A percentile compares a stretch with the other conserved stretches of the same genome.
These are phyloP conservation scores for Cryptosporidium felis DNA, from an alignment of 169 alveolate species.

Conservation along the genomic window DNA sequence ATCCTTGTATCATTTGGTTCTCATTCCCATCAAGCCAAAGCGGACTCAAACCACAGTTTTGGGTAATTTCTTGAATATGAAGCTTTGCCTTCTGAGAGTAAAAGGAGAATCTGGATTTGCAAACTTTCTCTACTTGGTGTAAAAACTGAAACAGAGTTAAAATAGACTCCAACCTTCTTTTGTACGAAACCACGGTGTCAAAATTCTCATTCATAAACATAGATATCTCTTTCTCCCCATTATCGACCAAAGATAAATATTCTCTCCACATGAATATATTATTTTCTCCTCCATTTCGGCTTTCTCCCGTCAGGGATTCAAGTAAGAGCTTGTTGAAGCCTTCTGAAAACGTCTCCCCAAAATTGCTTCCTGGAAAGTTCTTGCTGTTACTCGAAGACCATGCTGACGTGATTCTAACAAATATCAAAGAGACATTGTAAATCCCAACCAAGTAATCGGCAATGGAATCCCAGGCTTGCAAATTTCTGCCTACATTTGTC, in stretches of 20 bases:
- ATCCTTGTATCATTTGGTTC: too few relatives aligned
- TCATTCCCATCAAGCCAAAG: too few relatives aligned
- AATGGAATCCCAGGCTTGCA: slow-evolving; percentile 33
- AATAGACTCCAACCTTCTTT: slow-evolving; percentile 5
- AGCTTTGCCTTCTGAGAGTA: too few relatives aligned
- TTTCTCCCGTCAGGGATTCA: too few relatives aligned
- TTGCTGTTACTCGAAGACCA: too few relatives aligned
- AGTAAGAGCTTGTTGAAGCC: too few relatives aligned
- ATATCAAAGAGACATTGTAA: neutral
- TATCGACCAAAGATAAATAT: neutral
- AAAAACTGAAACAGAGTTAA: slow-evolving; percentile 34
- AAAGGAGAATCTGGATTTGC: too few relatives aligned
- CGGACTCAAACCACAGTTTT: too few relatives aligned
- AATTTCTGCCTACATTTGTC: slow-evolving; percentile 23
- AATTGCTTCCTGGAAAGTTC: too few relatives aligned
- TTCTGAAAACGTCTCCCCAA: too few relatives aligned
- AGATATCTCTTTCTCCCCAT: neutral
- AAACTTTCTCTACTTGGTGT: neutral
- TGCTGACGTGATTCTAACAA: neutral
- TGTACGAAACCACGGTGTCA: neutral
- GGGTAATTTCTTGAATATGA: too few relatives aligned
- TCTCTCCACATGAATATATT: neutral
- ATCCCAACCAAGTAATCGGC: slow-evolving; percentile 16
- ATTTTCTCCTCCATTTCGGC: neutral
- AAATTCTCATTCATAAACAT: neutral